Percentiles rank a stretch among this genome's conserved stretches.
Evolutionary conservation across 345 rosid species (phyloP).

Genomic region (Acer saccharum): DNA sequence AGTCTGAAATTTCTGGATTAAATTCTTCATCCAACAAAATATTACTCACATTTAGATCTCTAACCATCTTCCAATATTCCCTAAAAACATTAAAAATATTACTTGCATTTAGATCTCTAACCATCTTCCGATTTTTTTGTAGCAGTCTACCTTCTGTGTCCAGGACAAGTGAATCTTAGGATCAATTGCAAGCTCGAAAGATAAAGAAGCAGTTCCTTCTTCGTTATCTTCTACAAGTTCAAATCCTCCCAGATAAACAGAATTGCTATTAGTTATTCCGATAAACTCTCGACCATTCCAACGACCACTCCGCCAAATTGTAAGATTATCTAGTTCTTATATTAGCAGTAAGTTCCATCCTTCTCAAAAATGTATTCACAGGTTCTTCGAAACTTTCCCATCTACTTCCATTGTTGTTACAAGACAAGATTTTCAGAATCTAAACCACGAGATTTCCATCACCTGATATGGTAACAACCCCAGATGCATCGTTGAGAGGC

Average conservation of each 20-base stretch:
- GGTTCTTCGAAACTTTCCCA: constrained; percentile 72
- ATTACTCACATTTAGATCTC: neutral
- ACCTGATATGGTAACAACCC: constrained; percentile 37
- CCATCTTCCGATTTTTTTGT: constrained; percentile 29
- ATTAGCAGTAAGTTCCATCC: constrained; percentile 27
- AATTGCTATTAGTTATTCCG: constrained; percentile 18
- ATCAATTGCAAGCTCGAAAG: constrained; percentile 8
- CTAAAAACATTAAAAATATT: neutral
- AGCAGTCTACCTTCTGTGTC: constrained; percentile 31
- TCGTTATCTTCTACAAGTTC: constrained; percentile 15
- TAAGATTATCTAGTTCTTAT: constrained; percentile 21
- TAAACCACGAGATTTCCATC: constrained; percentile 55
- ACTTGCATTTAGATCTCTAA: too few relatives aligned
- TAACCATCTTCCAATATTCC: neutral
- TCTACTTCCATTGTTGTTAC: constrained; percentile 14
- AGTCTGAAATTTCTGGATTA: constrained; percentile 27
- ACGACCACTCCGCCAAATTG: constrained; percentile 46
- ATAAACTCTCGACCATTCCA: constrained; percentile 54
- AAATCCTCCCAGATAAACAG: constrained; percentile 16
- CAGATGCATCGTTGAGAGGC: constrained; percentile 46
- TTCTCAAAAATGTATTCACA: constrained; percentile 29
- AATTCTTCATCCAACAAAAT: neutral
- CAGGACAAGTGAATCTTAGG: constrained; percentile 23
- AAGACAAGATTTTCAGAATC: constrained; percentile 41
- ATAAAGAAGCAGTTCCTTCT: constrained; percentile 24